Base-by-base conservation (phyloP, 1,139 yeast species). In the Kazachstania sp. region DNA sequence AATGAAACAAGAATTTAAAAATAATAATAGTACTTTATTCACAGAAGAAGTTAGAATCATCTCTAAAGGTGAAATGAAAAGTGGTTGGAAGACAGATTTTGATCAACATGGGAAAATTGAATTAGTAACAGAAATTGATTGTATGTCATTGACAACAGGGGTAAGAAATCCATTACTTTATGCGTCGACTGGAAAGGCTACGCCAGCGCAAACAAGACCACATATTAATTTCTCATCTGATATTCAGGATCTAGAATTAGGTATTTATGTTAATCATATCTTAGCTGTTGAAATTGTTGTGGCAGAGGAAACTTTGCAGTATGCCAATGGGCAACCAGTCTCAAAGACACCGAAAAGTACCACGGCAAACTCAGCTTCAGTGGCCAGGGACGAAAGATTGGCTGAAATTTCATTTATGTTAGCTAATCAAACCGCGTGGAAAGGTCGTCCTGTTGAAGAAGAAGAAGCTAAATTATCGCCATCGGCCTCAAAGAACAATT, bases 61-160 rank as follows among this genome's bases (percentile, higher is more conserved):
- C 12, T 77, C 83, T 13, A 77, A 80, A 47, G 96, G 96, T 6
- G 95, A 86, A 50, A 67, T 87, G 60, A 86, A 84, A 62, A 73
- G 78, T 23, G 98, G 98, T 5, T 92, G 98, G 98, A 92, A 92
- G 65, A 80, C 95, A 0, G 97, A 94, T 66, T 90, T 83, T 63
- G 67, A 79, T 15, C 84, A 80, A 32, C 71, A 72, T 37, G 97
- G 97, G 6, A 73, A 76, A 50, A 81, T 88, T 48, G 95, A 87
- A 65, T 64, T 87, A 49, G 80, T 82, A 32, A 86, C 86, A 4
- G 86, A 78, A 53, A 79, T 84, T 39, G 74, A 75, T 35, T 77
- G 83, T 30, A 71, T 72, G 65, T 67, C 72, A 47, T 68, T 80
- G 46, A 71, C 79, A n/a, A 77, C 86, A 28, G 88, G 87, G 9